phyloP scores from a whole-genome alignment of 352 stramenopile species.

The Pelagophyceae sp. region DNA sequence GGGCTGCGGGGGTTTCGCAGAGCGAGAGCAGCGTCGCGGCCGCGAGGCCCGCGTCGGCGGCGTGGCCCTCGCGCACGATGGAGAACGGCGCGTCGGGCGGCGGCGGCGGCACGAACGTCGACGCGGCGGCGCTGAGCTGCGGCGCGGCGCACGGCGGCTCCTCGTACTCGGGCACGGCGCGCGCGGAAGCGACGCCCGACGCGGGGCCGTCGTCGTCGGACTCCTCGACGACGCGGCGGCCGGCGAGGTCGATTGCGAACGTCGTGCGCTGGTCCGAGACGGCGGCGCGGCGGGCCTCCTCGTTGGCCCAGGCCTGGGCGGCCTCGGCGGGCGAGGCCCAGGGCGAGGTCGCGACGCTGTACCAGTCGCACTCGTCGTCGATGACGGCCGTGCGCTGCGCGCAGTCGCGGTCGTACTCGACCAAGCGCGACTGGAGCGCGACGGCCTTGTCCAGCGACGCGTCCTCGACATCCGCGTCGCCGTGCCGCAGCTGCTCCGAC shows the following conservation, averaged over 20 bases:
- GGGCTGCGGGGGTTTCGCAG: neutral
- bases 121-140: neutral
- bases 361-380: constrained; percentile 17
- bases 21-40: neutral
- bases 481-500: neutral
- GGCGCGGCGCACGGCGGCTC: neutral
- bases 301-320: neutral
- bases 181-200: neutral
- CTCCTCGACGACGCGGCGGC: neutral
- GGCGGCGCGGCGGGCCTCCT: neutral
- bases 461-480: neutral
- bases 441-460: neutral
- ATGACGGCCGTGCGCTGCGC: neutral
- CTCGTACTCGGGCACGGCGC: neutral
- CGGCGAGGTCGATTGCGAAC: constrained; percentile 9
- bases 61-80: neutral
- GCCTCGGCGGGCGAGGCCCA: neutral
- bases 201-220: neutral
- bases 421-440: neutral
- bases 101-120: neutral
- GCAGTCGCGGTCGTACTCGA: neutral
- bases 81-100: neutral
- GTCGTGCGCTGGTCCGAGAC: neutral
- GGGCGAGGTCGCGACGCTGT: neutral
- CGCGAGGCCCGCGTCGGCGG: neutral